Evolutionary conservation across 2,329 filamentous ascomycete species (phyloP), one percentile per base, ranked within the genome.

Genomic region (Verticillium klebahnii): DNA sequence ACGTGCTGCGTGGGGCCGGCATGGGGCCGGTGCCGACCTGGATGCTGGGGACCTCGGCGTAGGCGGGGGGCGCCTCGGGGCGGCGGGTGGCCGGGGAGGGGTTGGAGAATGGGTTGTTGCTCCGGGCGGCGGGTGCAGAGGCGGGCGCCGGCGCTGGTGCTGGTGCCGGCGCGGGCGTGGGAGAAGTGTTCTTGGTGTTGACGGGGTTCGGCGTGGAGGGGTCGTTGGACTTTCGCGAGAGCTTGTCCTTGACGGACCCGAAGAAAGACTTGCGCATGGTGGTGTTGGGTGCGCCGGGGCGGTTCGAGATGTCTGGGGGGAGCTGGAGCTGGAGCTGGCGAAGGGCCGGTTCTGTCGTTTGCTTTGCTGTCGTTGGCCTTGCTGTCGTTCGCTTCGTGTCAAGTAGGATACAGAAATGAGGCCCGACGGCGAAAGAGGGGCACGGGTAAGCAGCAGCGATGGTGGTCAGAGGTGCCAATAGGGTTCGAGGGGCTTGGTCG

Each of bases 1-100:
- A 64, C 58, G 59, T 59, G 58, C 59, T 66, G 54, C 62, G 62
- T 40, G 55, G 55, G 29, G 57, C 59, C 39, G 34, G 66, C 45
- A 45, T 45, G n/a, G 57, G 58, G 32, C 54, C 62, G 4, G 60
- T 57, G 6, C 45, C 45, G 45, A 50, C 45, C 45, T 36, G 32
- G 29, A 58, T 40, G 11, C 61, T 34, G 3, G 62, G 34, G 23
- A 58, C 29, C 15, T 57, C 59, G 29, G 69, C 68, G 59, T 77
- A 78, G 23, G 76, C 71, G 5, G 77, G 77, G 25, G 75, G 75
- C 6, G 73, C 68, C 12, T 75, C 73, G 15, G 62, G 67, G 2
- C 66, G 63, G 34, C 65, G 65, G 9, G 63, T 66, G 54, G 64
- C 31, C 9, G 65, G 40, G 14, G 69, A 61, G 14, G 63, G 63